Evolutionary conservation across 192 early-diverging fungal species (phyloP).

Genomic region (Chytriomyces confervae): DNA sequence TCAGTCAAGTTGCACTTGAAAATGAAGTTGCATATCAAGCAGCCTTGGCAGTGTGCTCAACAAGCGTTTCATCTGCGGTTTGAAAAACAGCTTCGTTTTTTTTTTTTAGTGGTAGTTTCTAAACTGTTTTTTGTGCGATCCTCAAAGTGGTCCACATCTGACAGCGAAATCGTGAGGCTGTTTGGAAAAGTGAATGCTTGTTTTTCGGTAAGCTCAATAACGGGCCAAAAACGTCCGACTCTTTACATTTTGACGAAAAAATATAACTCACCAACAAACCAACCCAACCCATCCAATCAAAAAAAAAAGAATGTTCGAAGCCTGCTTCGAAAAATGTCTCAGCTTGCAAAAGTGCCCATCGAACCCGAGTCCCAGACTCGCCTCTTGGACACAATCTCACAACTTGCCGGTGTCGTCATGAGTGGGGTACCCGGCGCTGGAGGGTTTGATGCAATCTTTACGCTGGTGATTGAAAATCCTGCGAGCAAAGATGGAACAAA

Average conservation of each 20-base stretch:
- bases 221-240: neutral
- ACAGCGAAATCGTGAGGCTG: conserved; percentile 15
- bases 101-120: neutral
- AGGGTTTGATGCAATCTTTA: conserved; percentile 97
- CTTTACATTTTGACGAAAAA: neutral
- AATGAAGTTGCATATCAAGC: conserved; percentile 51
- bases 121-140: neutral
- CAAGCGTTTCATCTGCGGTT: neutral
- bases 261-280: conserved; percentile 15
- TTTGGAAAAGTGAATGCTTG: neutral
- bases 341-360: conserved; percentile 77
- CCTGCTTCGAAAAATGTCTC: conserved; percentile 75
- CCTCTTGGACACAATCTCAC: conserved; percentile 82
- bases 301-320: conserved; percentile 58
- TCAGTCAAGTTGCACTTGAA: conserved; percentile 31
- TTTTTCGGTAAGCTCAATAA: neutral
- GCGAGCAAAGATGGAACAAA: neutral
- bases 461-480: conserved; percentile 57
- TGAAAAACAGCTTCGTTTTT: neutral
- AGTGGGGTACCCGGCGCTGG: conserved; percentile 97
- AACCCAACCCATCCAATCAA: neutral
- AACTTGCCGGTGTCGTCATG: conserved; percentile 83
- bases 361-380: conserved; percentile 89
- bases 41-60: conserved; percentile 56
- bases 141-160: neutral